A percentile compares a stretch with the other conserved stretches of the same genome.
These are phyloP conservation scores for Ramichloridium luteum DNA, from an alignment of 2,329 filamentous ascomycete genomes.

Conservation along the genomic window DNA sequence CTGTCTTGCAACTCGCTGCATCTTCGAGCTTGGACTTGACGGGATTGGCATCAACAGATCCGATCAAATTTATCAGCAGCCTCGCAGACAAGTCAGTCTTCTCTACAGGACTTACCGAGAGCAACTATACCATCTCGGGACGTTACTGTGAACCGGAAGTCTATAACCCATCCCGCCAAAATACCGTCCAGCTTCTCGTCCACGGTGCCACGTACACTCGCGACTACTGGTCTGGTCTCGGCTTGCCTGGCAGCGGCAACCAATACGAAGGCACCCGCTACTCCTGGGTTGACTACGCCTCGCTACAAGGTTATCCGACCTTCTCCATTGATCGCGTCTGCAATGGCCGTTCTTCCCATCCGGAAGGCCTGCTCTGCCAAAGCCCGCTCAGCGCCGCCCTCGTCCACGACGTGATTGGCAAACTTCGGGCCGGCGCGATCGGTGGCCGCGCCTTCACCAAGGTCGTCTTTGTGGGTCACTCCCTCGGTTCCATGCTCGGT, in stretches of 20 bases:
- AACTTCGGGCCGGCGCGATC: neutral
- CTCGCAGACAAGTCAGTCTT: no score
- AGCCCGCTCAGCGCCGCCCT: neutral
- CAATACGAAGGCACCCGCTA: conserved; percentile 2
- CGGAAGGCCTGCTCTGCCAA: conserved; percentile 1
- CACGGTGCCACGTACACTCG: conserved; percentile 1
- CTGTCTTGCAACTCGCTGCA: no score
- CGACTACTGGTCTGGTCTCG: conserved; percentile 2
- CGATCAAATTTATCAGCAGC: no score
- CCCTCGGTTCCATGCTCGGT: conserved; percentile 1
- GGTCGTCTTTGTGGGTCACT: conserved; percentile 1
- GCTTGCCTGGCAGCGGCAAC: no score
- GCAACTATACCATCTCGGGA: neutral
- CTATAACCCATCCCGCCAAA: neutral
- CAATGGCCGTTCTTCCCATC: conserved; percentile 1
- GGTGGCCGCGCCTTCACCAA: neutral
- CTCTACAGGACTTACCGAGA: neutral
- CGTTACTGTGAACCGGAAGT: conserved; percentile 3
- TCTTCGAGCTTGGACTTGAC: no score
- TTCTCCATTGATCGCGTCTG: conserved; percentile 3
- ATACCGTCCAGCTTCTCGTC: conserved; percentile 2
- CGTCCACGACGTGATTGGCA: conserved; percentile 1
- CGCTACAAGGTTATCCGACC: conserved; percentile 2
- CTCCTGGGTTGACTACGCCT: conserved; percentile 1
- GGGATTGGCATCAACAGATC: no score